These are phyloP conservation scores for Staphylotrichum tortipilum DNA, from an alignment of 495 filamentous ascomycete species.

Conservation along the genomic window DNA sequence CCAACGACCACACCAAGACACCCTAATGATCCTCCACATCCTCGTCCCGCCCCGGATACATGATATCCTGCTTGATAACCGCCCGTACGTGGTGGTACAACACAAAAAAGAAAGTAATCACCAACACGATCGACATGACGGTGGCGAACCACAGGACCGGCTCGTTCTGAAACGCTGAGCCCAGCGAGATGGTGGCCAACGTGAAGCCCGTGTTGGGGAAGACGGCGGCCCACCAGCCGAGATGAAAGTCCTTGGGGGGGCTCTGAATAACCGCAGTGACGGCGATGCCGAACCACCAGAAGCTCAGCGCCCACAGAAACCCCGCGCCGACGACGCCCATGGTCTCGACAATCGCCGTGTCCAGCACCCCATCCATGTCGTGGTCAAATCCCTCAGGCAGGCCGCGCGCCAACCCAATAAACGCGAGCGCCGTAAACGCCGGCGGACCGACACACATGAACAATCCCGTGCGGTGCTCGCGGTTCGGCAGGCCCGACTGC, in stretches of 20 bases:
- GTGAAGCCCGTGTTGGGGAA: constrained; percentile 55
- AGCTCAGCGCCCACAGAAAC: constrained; percentile 64
- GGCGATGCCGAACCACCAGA: constrained; percentile 68
- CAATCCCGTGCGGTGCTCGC: constrained; percentile 49
- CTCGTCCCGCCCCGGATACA: constrained; percentile 57
- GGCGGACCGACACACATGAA: constrained; percentile 66
- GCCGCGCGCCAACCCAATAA: constrained; percentile 19
- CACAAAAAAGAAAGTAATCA: constrained; percentile 52
- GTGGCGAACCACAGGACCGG: constrained; percentile 39
- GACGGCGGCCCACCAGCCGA: constrained; percentile 51
- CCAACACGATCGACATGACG: constrained; percentile 46
- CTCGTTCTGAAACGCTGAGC: constrained; percentile 34
- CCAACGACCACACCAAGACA: too few species aligned
- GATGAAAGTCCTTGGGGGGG: constrained; percentile 45
- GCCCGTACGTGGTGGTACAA: constrained; percentile 45
- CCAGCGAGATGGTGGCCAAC: constrained; percentile 42
- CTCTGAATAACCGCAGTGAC: constrained; percentile 44
- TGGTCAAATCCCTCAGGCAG: constrained; percentile 29
- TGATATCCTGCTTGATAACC: constrained; percentile 45
- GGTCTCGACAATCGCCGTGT: constrained; percentile 31
- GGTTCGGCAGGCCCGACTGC: constrained; percentile 45
- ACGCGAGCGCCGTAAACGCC: constrained; percentile 46
- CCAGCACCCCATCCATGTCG: constrained; percentile 24
- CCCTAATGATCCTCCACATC: constrained; percentile 35
- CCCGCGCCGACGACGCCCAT: constrained; percentile 48